phyloP scores from a whole-genome alignment of 495 filamentous ascomycete species.

The Neurospora sublineolata region DNA sequence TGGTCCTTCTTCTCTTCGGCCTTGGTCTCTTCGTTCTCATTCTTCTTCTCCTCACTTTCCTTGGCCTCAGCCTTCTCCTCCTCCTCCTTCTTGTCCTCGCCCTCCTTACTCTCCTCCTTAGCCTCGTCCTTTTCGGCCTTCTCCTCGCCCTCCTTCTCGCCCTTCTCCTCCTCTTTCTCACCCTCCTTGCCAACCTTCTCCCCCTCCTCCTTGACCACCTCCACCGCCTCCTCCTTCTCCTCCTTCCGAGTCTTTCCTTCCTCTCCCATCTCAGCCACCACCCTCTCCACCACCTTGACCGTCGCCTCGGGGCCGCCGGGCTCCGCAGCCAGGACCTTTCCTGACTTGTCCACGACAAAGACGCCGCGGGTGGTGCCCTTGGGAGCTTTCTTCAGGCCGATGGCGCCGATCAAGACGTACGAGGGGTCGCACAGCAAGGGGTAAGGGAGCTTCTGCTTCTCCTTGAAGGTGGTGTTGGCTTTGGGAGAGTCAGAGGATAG shows the following conservation, averaged over 20 bases:
- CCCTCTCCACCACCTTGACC: constrained; percentile 42
- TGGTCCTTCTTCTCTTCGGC: constrained; percentile 22
- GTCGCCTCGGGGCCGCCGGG: constrained; percentile 49
- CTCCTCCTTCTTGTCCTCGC: background rate
- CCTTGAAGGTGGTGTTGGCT: constrained; percentile 81
- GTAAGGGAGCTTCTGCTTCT: constrained; percentile 81
- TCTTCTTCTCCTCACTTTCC: constrained; percentile 18
- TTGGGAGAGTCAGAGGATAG: constrained; percentile 78
- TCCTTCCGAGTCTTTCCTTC: constrained; percentile 10
- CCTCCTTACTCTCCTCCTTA: background rate
- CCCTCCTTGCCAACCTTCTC: background rate
- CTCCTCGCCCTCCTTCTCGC: constrained; percentile 2
- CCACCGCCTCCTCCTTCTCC: background rate
- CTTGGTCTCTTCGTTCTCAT: constrained; percentile 36
- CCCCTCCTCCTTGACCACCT: background rate
- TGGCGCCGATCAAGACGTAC: constrained; percentile 58
- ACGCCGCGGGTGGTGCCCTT: constrained; percentile 76
- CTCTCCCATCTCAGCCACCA: constrained; percentile 27
- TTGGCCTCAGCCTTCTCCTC: background rate
- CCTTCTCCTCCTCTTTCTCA: constrained; percentile 7
- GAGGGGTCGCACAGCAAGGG: constrained; percentile 73
- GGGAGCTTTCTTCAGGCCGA: constrained; percentile 65
- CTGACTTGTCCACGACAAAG: constrained; percentile 70
- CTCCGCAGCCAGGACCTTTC: constrained; percentile 52
- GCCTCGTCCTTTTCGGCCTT: background rate